Percentiles rank a stretch among this genome's conserved stretches.
These are phyloP conservation scores for Saccharomycopsis babjevae DNA, from an alignment of 805 yeast genomes.

Conservation along the genomic window DNA sequence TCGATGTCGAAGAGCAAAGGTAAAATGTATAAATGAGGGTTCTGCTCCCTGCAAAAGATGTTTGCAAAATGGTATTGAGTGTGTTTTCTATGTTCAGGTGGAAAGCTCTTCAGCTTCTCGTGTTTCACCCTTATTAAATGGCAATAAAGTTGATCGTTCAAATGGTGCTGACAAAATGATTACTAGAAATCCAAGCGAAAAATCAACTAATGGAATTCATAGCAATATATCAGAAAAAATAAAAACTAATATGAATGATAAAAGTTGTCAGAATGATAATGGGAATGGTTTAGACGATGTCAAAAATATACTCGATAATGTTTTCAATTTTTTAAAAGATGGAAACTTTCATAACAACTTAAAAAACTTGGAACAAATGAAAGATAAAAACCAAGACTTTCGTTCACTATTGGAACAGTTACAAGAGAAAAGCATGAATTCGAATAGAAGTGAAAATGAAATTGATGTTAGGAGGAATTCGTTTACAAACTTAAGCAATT, in stretches of 20 bases:
- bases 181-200: neutral
- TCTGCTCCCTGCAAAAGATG: constrained; percentile 51
- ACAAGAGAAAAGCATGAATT: neutral
- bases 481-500: neutral
- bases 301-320: constrained; percentile 31
- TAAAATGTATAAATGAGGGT: constrained; percentile 44
- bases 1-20: constrained; percentile 51
- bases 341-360: constrained; percentile 9
- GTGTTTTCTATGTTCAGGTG: constrained; percentile 47
- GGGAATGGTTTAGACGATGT: constrained; percentile 32
- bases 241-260: neutral
- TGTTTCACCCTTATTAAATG: constrained; percentile 6
- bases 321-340: constrained; percentile 28
- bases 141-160: neutral
- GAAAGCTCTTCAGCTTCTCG: constrained; percentile 26
- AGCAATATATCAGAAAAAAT: neutral
- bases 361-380: neutral
- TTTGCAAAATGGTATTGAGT: constrained; percentile 37
- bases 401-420: neutral
- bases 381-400: neutral
- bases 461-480: neutral
- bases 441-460: neutral
- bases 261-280: constrained; percentile 28
- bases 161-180: neutral
- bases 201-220: neutral